phyloP scores from a whole-genome alignment of 192 early-diverging fungal genomes.

The Coemansia sp. region DNA sequence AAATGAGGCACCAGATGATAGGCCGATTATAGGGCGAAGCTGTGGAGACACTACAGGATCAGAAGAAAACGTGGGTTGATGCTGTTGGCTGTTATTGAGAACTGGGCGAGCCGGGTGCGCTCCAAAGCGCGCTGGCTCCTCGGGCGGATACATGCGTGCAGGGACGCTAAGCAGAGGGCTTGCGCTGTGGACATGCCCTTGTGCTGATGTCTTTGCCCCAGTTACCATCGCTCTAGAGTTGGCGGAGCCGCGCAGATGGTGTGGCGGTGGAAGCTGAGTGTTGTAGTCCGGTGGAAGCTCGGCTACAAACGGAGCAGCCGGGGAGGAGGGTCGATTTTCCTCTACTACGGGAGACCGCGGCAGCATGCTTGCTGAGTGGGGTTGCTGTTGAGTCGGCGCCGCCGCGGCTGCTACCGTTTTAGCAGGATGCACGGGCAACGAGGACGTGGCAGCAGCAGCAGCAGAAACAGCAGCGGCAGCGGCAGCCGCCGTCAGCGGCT shows the following conservation, averaged over 20 bases:
- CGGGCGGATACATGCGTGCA: constrained; percentile 44
- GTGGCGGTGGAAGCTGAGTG: constrained; percentile 54
- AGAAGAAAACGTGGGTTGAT: constrained; percentile 32
- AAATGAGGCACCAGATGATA: constrained; percentile 28
- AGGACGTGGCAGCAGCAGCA: neutral
- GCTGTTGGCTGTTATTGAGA: neutral
- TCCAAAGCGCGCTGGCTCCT: constrained; percentile 16
- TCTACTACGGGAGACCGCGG: constrained; percentile 3
- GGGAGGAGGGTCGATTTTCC: constrained; percentile 18
- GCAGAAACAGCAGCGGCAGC: neutral
- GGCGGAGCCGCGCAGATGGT: constrained; percentile 37
- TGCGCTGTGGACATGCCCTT: neutral
- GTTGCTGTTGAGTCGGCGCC: neutral
- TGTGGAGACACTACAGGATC: constrained; percentile 28
- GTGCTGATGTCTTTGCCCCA: constrained; percentile 3
- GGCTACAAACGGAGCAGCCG: constrained; percentile 11
- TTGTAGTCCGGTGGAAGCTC: constrained; percentile 55
- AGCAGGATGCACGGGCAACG: neutral
- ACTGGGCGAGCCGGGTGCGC: neutral
- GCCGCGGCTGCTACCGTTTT: constrained; percentile 4
- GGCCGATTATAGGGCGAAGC: constrained; percentile 38
- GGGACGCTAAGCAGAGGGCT: constrained; percentile 37
- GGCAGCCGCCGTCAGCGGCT: neutral
- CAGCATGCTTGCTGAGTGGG: neutral
- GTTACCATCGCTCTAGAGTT: constrained; percentile 30